Percentiles rank a stretch among this genome's conserved stretches.
Conservation (phyloP, 2,329 filamentous ascomycete species). For the Aureobasidium sp. region DNA sequence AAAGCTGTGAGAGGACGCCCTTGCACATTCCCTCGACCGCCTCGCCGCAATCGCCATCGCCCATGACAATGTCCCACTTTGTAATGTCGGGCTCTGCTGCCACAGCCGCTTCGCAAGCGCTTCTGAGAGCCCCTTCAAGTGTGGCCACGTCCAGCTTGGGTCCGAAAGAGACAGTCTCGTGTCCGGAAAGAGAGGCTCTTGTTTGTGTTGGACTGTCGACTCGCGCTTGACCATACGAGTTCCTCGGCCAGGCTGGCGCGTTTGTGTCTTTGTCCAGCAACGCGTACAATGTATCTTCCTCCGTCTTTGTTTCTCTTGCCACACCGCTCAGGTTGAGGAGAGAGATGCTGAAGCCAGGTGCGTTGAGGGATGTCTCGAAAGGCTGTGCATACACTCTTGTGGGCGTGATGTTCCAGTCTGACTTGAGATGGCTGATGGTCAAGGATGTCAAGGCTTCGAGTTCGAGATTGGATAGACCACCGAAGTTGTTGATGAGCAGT, state of each 20-base stretch:
- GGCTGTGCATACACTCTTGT: slow-evolving; percentile 52
- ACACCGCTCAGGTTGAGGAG: slow-evolving; percentile 58
- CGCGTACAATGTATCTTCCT: slow-evolving; percentile 46
- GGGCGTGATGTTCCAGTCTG: slow-evolving; percentile 55
- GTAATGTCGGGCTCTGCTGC: slow-evolving; percentile 69
- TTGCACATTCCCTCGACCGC: slow-evolving; percentile 46
- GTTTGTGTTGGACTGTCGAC: slow-evolving; percentile 12
- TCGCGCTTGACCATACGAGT: slow-evolving; percentile 38
- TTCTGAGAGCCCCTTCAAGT: slow-evolving; percentile 44
- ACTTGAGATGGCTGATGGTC: slow-evolving; percentile 43
- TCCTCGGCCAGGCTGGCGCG: slow-evolving; percentile 58
- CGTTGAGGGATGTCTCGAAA: slow-evolving; percentile 62
- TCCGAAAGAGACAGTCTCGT: slow-evolving; percentile 23
- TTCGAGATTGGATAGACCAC: slow-evolving; percentile 54
- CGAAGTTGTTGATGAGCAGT: slow-evolving; percentile 56
- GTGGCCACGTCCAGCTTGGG: slow-evolving; percentile 28
- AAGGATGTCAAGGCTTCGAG: slow-evolving; percentile 53
- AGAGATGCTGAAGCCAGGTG: slow-evolving; percentile 62
- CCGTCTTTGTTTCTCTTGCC: slow-evolving; percentile 43
- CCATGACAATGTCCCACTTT: slow-evolving; percentile 69
- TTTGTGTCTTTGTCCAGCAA: slow-evolving; percentile 58
- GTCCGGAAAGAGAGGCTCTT: neutral
- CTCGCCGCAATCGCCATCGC: slow-evolving; percentile 73
- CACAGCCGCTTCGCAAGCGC: slow-evolving; percentile 54
- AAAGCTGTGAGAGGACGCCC: slow-evolving; percentile 34